Evolutionary conservation across 176 grass and related monocot genomes (phyloP), one percentile per base, ranked within the genome.

Genomic region (Oryza meyeriana): DNA sequence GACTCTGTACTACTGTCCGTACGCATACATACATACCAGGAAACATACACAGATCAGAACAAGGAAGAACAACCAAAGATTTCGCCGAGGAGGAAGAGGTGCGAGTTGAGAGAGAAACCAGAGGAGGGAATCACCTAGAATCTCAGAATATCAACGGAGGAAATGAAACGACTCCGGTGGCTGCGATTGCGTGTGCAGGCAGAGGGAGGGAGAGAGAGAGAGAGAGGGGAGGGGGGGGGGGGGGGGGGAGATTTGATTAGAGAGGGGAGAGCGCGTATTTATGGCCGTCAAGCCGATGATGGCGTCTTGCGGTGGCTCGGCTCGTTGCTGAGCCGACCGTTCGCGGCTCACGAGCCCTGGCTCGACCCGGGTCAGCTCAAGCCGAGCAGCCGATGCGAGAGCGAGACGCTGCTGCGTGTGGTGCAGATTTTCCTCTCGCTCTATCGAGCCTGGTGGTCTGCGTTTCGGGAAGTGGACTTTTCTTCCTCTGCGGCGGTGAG

Each of bases 71-170:
- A 32, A 47, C 22, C 20, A 24, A 58, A 71, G 71, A 64, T 58
- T 45, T 59, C 10, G 41, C 69, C 55, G 7, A 25, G 55, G 16
- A 35, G 81, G 25, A 17, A 50, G 55, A 75, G 28, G 48, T 11
- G 2, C n/a, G 72, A 31, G 72, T 10, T 27, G 25, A n/a, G 44
- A 38, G 12, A 65, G 65, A 69, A 59, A 25, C n/a, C 55, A 25
- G 55, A 59, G 55, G 55, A 74, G 65, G 65, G 78, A 76, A 76
- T 84, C 82, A 77, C 72, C 82, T 84, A 20, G 63, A 59, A 59
- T 59, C 71, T 57, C 38, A 33, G 55, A 35, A 30, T 30, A 28
- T 29, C 32, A 48, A 52, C 11, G 72, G 48, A 59, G 72, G 42
- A 29, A 55, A 59, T 1, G n/a, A 30, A 76, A 25, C 52, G 20